phyloP scores from a whole-genome alignment of 2,329 filamentous ascomycete species.

The Fusarium robinianum region DNA sequence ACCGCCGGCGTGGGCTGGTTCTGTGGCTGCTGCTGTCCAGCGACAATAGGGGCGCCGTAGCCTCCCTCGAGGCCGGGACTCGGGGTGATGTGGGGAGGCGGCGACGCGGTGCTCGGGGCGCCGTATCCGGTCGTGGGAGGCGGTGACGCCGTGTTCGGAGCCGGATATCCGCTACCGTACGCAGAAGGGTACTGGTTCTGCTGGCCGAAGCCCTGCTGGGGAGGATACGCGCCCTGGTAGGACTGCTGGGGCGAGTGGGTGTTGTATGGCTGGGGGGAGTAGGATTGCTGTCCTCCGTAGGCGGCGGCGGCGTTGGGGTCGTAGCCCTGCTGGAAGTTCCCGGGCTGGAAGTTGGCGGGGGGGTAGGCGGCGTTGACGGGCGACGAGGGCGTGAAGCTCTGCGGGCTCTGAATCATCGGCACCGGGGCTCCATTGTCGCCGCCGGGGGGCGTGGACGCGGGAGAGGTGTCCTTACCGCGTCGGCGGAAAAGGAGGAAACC shows the following conservation, averaged over 20 bases:
- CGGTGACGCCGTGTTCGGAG: constrained; percentile 31
- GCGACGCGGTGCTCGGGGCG: constrained; percentile 29
- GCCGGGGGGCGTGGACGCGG: constrained; percentile 12
- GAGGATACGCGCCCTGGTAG: constrained; percentile 26
- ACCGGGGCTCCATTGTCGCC: neutral
- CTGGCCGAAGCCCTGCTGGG: constrained; percentile 28
- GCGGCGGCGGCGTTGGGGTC: constrained; percentile 30
- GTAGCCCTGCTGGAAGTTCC: constrained; percentile 36
- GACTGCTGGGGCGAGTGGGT: constrained; percentile 28
- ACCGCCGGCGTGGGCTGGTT: constrained; percentile 8
- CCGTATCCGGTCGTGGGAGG: constrained; percentile 30
- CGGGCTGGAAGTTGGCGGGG: constrained; percentile 30
- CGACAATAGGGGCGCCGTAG: constrained; percentile 4
- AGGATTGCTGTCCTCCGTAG: constrained; percentile 26
- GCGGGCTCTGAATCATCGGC: constrained; percentile 27
- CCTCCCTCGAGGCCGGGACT: constrained; percentile 36
- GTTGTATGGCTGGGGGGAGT: constrained; percentile 27
- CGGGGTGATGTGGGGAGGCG: constrained; percentile 38
- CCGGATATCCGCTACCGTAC: constrained; percentile 29
- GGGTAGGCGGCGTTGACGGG: constrained; percentile 33
- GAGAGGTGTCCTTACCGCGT: constrained; percentile 41
- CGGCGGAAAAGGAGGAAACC: constrained; percentile 49
- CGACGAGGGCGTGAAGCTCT: constrained; percentile 29
- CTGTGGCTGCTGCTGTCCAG: constrained; percentile 11
- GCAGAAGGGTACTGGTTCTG: constrained; percentile 33